Conservation (phyloP, 371 early-diverging fungal species). For the Choanephora cucurbitarum region DNA sequence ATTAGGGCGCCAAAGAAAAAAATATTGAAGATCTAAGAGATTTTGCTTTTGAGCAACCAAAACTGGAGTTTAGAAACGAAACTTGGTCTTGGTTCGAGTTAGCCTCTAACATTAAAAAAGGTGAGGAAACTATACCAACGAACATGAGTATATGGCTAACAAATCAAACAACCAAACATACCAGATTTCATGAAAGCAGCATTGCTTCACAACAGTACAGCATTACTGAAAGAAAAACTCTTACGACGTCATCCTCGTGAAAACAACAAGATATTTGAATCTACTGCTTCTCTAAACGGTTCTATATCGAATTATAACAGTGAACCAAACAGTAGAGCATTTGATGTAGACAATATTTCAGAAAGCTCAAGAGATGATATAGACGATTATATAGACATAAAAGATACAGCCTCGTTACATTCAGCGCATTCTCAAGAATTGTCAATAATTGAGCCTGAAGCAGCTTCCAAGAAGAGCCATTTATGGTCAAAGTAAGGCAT, state of each 20-base stretch:
- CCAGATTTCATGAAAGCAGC: constrained; percentile 52
- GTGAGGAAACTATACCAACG: constrained; percentile 12
- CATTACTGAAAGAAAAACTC: constrained; percentile 48
- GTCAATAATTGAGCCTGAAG: constrained; percentile 9
- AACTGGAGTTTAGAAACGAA: constrained; percentile 71
- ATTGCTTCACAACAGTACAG: constrained; percentile 44
- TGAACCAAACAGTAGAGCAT: not conserved
- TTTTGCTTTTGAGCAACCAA: constrained; percentile 70
- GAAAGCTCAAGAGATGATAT: constrained; percentile 18
- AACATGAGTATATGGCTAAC: not conserved
- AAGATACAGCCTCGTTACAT: constrained; percentile 21
- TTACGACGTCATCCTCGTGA: constrained; percentile 44
- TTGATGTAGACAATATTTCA: not conserved
- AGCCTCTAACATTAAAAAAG: constrained; percentile 62
- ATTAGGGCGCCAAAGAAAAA: constrained; percentile 64
- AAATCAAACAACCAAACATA: not conserved
- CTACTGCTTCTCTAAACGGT: constrained; percentile 2
- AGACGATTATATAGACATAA: not conserved
- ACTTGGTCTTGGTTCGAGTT: constrained; percentile 78
- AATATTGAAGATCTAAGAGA: constrained; percentile 70
- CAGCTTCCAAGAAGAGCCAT: constrained; percentile 1
- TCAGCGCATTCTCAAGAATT: constrained; percentile 20
- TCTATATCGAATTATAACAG: not conserved
- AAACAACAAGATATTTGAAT: constrained; percentile 7
- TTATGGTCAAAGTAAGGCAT: constrained; percentile 20